phyloP scores from a whole-genome alignment of 129 eudicot genomes.

The Chrysanthemum makinoi region DNA sequence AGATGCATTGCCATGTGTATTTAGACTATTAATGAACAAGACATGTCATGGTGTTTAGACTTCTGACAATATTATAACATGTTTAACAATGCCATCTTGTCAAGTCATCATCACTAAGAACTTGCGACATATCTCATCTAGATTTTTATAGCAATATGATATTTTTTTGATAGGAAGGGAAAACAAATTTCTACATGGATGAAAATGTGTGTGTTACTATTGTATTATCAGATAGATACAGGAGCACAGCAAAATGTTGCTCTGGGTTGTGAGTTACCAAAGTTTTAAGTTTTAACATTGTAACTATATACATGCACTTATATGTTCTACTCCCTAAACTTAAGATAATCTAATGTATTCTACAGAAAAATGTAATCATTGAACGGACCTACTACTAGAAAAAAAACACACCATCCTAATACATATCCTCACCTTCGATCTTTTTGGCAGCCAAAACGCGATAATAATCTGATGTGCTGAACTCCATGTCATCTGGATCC shows the following conservation, averaged over 20 bases:
- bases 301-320: neutral
- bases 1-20: neutral
- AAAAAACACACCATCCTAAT: slow-evolving; percentile 8
- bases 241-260: neutral
- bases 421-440: slow-evolving; percentile 47
- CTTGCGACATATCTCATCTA: neutral
- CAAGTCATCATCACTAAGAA: slow-evolving; percentile 1
- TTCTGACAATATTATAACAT: neutral
- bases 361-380: neutral
- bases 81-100: neutral
- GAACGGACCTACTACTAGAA: neutral
- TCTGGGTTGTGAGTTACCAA: neutral
- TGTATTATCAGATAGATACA: too few species aligned
- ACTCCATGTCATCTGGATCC: slow-evolving; percentile 80
- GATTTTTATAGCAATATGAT: too few species aligned
- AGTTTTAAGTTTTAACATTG: neutral
- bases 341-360: slow-evolving; percentile 1
- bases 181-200: neutral
- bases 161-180: neutral
- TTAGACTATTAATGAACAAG: neutral
- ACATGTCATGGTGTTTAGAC: neutral
- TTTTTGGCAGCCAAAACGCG: slow-evolving; percentile 58
- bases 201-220: neutral
- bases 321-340: neutral
- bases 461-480: slow-evolving; percentile 71